Percentiles rank a stretch among this genome's conserved stretches.
Evolutionary conservation across 176 grass and related monocot species (phyloP).

Genomic region (Ananas comosus): DNA sequence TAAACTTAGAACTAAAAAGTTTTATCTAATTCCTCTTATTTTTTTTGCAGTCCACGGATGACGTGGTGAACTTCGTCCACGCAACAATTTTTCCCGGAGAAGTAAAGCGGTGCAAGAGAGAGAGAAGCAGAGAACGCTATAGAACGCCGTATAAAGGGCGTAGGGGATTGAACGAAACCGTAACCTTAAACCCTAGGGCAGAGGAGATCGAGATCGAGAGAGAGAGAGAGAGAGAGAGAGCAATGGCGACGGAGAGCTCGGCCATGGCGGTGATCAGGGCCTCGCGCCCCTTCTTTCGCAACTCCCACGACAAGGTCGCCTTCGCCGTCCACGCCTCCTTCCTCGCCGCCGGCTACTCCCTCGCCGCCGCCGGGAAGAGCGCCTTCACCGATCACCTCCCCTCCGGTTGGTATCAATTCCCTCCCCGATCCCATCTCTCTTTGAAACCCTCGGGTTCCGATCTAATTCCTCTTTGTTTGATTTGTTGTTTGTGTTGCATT

Average conservation of each 20-base stretch:
- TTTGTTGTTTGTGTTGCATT: slow-evolving; percentile 4
- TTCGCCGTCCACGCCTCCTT: slow-evolving; percentile 69
- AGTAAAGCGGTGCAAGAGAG: neutral
- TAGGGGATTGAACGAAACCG: neutral
- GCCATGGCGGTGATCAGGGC: slow-evolving; percentile 58
- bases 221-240: too few species aligned
- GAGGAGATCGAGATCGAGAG: neutral
- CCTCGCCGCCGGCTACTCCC: slow-evolving; percentile 55
- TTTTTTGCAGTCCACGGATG: too few species aligned
- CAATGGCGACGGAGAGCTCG: slow-evolving; percentile 46
- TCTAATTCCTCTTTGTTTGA: neutral
- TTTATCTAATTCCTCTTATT: too few species aligned
- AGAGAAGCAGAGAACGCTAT: neutral
- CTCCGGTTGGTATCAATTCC: slow-evolving; percentile 8
- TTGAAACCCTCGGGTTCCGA: neutral
- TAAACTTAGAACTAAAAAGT: too few species aligned
- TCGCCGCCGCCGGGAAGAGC: slow-evolving; percentile 44
- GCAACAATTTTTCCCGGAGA: neutral
- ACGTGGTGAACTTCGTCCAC: too few species aligned
- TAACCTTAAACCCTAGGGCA: neutral
- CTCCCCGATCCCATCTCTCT: neutral
- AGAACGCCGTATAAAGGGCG: neutral
- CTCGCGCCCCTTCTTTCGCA: slow-evolving; percentile 45
- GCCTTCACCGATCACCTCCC: slow-evolving; percentile 39
- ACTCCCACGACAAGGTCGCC: slow-evolving; percentile 64